Conservation (phyloP, 1,284 basidiomycete species). For the Rhodotorula sp. region DNA sequence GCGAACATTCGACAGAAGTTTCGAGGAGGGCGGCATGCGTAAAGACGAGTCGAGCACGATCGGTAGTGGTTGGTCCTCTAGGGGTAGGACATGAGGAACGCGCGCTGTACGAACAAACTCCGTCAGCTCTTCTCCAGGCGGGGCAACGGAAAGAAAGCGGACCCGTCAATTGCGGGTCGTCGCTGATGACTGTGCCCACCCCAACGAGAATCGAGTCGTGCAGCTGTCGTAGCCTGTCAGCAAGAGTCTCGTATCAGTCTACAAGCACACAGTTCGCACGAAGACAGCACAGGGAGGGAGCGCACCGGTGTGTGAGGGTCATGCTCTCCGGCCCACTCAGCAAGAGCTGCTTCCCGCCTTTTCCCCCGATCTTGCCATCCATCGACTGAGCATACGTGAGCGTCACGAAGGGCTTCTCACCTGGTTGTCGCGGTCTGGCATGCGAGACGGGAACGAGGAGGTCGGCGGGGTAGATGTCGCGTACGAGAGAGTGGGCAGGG, state of each 20-base stretch:
- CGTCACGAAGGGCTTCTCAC: slow-evolving; percentile 54
- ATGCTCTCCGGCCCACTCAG: slow-evolving; percentile 85
- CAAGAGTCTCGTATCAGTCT: not conserved
- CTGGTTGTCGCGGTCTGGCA: no score
- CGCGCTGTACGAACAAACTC: slow-evolving; percentile 46
- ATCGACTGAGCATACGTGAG: slow-evolving; percentile 94
- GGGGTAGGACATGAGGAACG: slow-evolving; percentile 47
- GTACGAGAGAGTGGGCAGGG: not conserved
- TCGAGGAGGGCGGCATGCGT: slow-evolving; percentile 65
- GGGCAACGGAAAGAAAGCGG: slow-evolving; percentile 43
- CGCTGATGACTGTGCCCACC: slow-evolving; percentile 82
- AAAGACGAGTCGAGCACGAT: slow-evolving; percentile 77
- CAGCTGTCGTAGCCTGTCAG: slow-evolving; percentile 55
- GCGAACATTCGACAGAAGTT: slow-evolving; percentile 67
- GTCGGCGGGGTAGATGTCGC: not conserved
- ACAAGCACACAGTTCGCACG: not conserved
- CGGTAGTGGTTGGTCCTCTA: slow-evolving; percentile 63
- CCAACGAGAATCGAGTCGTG: slow-evolving; percentile 93
- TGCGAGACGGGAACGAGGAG: no score
- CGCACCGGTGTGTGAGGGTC: slow-evolving; percentile 89
- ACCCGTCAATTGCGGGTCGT: slow-evolving; percentile 92
- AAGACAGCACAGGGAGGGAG: not conserved
- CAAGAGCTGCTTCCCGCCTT: slow-evolving; percentile 67
- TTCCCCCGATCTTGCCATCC: slow-evolving; percentile 87
- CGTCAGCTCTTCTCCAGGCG: not conserved